Evolutionary conservation across 208 protist genomes (phyloP).

Genomic region (Angomonas desouzai): DNA sequence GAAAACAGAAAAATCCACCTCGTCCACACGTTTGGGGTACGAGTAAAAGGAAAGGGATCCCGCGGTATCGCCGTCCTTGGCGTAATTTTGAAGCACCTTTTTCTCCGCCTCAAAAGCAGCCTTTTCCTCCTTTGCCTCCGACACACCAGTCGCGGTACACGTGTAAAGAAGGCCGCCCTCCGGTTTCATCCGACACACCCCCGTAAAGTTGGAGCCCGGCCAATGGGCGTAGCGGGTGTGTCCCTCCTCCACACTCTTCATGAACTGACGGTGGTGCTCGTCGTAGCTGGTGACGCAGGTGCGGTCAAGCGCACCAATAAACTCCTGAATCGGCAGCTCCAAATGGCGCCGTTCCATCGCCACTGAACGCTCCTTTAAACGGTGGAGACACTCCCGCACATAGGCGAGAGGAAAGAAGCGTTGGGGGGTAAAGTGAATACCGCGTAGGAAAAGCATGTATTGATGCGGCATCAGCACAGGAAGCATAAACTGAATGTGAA

Average conservation of each 20-base stretch:
- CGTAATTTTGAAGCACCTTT: constrained; percentile 63
- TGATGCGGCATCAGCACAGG: constrained; percentile 69
- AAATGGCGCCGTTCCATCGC: constrained; percentile 17
- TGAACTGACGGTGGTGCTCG: constrained; percentile 23
- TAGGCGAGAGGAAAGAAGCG: constrained; percentile 69
- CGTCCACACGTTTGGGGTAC: constrained; percentile 20
- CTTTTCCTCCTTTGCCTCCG: constrained; percentile 20
- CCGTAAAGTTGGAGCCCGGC: constrained; percentile 32
- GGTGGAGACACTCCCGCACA: constrained; percentile 30
- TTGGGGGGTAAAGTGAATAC: constrained; percentile 63
- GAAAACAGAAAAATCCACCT: constrained; percentile 24
- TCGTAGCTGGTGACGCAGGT: constrained; percentile 44
- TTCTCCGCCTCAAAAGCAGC: constrained; percentile 44
- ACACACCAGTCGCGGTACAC: not conserved
- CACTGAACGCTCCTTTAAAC: constrained; percentile 7
- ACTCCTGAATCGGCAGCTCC: constrained; percentile 26
- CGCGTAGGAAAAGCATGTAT: constrained; percentile 46
- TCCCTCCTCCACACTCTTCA: constrained; percentile 24
- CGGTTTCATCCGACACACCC: constrained; percentile 15
- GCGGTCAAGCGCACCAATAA: constrained; percentile 20
- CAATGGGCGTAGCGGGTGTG: constrained; percentile 37
- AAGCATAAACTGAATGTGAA: constrained; percentile 76
- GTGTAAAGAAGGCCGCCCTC: not conserved
- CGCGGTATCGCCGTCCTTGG: constrained; percentile 29
- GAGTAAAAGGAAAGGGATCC: constrained; percentile 42